Percentiles rank a stretch among this genome's conserved stretches.
These are phyloP conservation scores for Lachnum nothofagi DNA, from an alignment of 2,329 filamentous ascomycete genomes.

Conservation along the genomic window DNA sequence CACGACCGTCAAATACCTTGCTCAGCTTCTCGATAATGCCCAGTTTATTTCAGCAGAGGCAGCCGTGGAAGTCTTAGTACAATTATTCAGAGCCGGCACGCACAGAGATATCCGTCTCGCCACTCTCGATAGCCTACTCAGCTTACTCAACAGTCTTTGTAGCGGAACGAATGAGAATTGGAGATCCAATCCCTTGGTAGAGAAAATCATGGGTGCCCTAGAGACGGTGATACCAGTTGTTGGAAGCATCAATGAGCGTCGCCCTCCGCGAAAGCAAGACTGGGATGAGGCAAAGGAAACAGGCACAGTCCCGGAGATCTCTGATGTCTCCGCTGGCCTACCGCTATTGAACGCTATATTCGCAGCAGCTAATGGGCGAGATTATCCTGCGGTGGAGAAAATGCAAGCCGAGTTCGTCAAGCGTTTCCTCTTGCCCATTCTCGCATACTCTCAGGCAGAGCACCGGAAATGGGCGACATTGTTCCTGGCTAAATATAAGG, in stretches of 20 bases:
- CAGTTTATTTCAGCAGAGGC: slow-evolving; percentile 32
- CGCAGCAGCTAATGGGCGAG: not conserved
- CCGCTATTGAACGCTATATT: slow-evolving; percentile 11
- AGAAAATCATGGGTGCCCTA: slow-evolving; percentile 26
- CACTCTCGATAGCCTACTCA: slow-evolving; percentile 33
- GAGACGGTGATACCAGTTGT: slow-evolving; percentile 32
- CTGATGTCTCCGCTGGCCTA: slow-evolving; percentile 10
- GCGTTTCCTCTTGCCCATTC: slow-evolving; percentile 6
- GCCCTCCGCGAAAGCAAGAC: slow-evolving; percentile 28
- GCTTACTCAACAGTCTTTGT: slow-evolving; percentile 24
- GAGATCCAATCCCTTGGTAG: slow-evolving; percentile 11
- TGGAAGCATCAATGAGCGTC: slow-evolving; percentile 34
- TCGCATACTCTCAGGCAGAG: slow-evolving; percentile 6
- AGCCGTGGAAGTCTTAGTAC: slow-evolving; percentile 31
- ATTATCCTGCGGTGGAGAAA: slow-evolving; percentile 5
- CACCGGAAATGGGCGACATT: slow-evolving; percentile 10
- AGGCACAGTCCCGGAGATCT: slow-evolving; percentile 22
- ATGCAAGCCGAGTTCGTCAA: slow-evolving; percentile 8
- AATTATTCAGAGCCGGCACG: slow-evolving; percentile 28
- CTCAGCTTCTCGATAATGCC: slow-evolving; percentile 34
- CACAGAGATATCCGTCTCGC: slow-evolving; percentile 37
- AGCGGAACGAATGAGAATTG: slow-evolving; percentile 11
- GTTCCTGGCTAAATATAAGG: slow-evolving; percentile 8
- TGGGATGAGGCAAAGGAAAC: slow-evolving; percentile 30
- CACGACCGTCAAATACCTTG: slow-evolving; percentile 40